Evolutionary conservation across 306 rosid species (phyloP), one percentile per base, ranked within the genome.

Genomic region (Rosa persica): DNA sequence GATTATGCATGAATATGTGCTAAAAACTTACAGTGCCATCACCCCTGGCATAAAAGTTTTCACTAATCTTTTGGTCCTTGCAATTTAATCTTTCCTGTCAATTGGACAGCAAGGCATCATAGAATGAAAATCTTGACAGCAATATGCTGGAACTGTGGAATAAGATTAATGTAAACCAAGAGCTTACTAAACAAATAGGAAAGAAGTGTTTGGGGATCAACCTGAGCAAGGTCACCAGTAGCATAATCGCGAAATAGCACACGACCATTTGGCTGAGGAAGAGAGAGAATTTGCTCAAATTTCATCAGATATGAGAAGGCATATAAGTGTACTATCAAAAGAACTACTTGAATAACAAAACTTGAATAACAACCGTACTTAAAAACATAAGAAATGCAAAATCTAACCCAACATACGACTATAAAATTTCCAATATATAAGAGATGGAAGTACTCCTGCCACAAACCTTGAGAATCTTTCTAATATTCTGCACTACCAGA

Each of bases 171-270:
- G 12, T 65, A 80, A 43, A 69, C 40, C 73, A 30, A 66, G 52
- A n/a, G 19, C 61, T 67, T 25, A 64, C 25, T 73, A 23, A 73
- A 71, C 38, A 55, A 43, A 27, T 71, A 68, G 77, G 55, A 48
- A 67, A 40, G 57, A 49, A 44, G 23, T 44, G 71, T 40, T 48
- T 62, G 69, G 36, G 51, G 79, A 78, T 76, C 83, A 85, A 92
- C 98, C 98, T 94, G 97, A 84, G 98, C 98, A 77, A 92, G 98
- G 86, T 95, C 98, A 51, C 98, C 98, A 39, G 89, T 87, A 80
- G 98, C 98, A 74, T 91, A 92, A 83, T 92, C 97, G 30, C 98
- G 94, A 83, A 92, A 84, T 67, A 95, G 89, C 74, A 95, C 86
- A 73, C 71, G 68, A 84, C 97, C 96, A 87, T 82, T 80, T 66